Evolutionary conservation across 2,329 filamentous ascomycete genomes (phyloP), one percentile per base, ranked within the genome.

Genomic region (Penicillium sp.): DNA sequence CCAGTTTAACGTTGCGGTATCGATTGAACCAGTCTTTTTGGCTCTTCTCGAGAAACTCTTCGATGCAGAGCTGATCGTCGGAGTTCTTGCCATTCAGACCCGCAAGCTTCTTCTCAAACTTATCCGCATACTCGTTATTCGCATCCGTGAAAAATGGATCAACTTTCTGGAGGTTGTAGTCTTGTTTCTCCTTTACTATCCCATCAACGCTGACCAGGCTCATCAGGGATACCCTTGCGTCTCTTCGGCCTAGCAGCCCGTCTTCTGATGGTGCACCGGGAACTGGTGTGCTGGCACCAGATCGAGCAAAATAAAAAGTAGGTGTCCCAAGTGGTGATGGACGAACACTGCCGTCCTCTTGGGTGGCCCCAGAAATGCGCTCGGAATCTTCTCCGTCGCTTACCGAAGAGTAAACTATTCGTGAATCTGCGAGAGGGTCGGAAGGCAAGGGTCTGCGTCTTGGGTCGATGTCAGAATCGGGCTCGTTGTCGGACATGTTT

Each of bases 81-180:
- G 80, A 83, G 55, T 77, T 82, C 56, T 75, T 75, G 6, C 76
- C 79, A 43, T 71, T 77, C 26, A 84, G 68, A 6, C 64, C 63
- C 29, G 78, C 74, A 6, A 84, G 71, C 60, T 73, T 77, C 61
- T 76, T 72, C 49, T 79, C 76, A 53, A 83, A 84, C 2, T 69
- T 72, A 52, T 72, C 72, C 56, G 78, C 81, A 61, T 81, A 85
- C 55, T 81, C 73, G 19, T 80, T 81, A 21, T 75, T 79, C 32
- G 76, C 75, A 61, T 85, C 82, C 13, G 77, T 83, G 67, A 85
- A 85, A 69, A 81, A 82, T 4, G 81, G 82, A 59, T 82, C 80
- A 1, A 85, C 79, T 53, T 83, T 80, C 61, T 85, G 82, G 17
- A 83, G 73, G 53, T 78, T 76, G 64, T 78, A 81, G 59, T 82